phyloP scores from a whole-genome alignment of 108 stramenopile genomes.

The Stephanodiscus triporus region DNA sequence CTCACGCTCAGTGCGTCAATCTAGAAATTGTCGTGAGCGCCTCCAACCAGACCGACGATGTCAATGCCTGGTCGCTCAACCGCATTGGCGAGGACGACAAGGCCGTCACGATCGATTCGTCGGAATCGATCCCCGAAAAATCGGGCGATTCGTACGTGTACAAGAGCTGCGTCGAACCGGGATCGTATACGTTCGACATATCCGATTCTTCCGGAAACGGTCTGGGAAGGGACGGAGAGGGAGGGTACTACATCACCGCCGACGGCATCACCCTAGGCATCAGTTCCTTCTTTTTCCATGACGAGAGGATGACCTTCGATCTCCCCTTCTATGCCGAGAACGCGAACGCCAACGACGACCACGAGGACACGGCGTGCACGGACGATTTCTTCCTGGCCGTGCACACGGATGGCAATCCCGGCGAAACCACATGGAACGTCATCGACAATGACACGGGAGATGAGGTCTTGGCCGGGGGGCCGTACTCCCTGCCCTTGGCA shows the following conservation, averaged over 20 bases:
- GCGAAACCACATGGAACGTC: constrained; percentile 39
- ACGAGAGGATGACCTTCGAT: constrained; percentile 43
- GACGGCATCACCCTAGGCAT: constrained; percentile 40
- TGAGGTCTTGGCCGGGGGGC: constrained; percentile 37
- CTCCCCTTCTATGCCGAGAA: constrained; percentile 36
- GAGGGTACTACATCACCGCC: constrained; percentile 42
- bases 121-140: not conserved
- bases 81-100: constrained; percentile 3
- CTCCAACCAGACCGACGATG: constrained; percentile 11
- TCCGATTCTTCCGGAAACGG: constrained; percentile 41
- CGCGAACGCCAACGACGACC: not conserved
- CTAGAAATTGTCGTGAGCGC: constrained; percentile 25
- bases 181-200: constrained; percentile 33
- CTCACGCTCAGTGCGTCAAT: constrained; percentile 27
- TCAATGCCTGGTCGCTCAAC: constrained; percentile 20
- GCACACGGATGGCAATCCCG: constrained; percentile 42
- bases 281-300: constrained; percentile 46
- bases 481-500: constrained; percentile 30
- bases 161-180: constrained; percentile 40
- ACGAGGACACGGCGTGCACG: constrained; percentile 28
- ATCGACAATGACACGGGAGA: constrained; percentile 36
- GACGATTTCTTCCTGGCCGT: constrained; percentile 41
- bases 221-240: constrained; percentile 27
- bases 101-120: not conserved
- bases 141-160: constrained; percentile 6